A percentile compares a stretch with the other conserved stretches of the same genome.
phyloP scores from a whole-genome alignment of 2,329 filamentous ascomycete species.

The Phialophora expanda region DNA sequence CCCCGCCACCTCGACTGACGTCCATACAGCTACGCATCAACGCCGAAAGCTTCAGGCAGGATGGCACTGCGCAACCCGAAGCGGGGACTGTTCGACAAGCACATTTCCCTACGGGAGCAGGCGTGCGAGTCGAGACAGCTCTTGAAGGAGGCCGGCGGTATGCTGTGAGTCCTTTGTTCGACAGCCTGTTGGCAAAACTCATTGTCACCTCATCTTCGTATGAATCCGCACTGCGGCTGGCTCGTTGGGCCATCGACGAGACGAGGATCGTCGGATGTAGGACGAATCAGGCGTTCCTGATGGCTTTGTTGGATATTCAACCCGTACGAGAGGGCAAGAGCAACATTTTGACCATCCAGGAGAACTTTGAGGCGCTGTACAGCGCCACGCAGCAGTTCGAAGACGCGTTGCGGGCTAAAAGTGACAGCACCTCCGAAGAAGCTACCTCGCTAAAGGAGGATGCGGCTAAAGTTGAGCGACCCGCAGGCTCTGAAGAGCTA shows the following conservation, averaged over 20 bases:
- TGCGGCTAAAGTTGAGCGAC: conserved; percentile 32
- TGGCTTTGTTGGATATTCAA: conserved; percentile 32
- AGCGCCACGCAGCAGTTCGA: conserved; percentile 32
- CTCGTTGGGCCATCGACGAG: conserved; percentile 60
- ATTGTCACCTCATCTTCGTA: conserved; percentile 61
- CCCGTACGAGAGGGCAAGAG: conserved; percentile 30
- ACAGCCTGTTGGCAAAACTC: conserved; percentile 64
- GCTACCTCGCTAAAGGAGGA: conserved; percentile 19
- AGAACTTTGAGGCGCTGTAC: conserved; percentile 32
- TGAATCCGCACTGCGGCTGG: conserved; percentile 59
- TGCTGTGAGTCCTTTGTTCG: conserved; percentile 60
- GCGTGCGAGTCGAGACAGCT: conserved; percentile 62
- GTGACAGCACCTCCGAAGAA: conserved; percentile 25
- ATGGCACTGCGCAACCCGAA: conserved; percentile 34
- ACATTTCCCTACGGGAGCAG: conserved; percentile 61
- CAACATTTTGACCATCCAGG: conserved; percentile 35
- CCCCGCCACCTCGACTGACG: conserved; percentile 30
- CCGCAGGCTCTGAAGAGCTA: conserved; percentile 33
- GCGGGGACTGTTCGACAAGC: conserved; percentile 32
- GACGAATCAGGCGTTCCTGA: conserved; percentile 52
- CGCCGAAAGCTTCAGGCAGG: conserved; percentile 33
- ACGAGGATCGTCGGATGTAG: conserved; percentile 60
- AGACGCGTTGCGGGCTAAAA: conserved; percentile 27
- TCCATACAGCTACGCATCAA: conserved; percentile 36
- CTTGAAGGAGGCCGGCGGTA: conserved; percentile 48